Percentiles rank a stretch among this genome's conserved stretches.
phyloP scores from a whole-genome alignment of 805 yeast species.

The Myxozyma sirexii region DNA sequence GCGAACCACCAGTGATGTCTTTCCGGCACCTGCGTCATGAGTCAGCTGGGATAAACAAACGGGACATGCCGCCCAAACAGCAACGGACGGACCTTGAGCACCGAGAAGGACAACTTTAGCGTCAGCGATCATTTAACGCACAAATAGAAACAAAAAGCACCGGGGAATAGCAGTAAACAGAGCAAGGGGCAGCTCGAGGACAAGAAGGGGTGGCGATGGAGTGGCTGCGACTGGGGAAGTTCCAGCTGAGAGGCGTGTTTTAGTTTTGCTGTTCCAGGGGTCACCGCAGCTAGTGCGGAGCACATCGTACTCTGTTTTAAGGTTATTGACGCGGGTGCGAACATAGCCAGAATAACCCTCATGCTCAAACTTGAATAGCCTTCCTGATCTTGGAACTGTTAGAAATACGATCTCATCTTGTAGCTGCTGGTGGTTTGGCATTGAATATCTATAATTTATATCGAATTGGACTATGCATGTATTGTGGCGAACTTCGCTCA shows the following conservation, averaged over 20 bases:
- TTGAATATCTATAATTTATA: too few species aligned
- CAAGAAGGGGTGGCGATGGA: background rate
- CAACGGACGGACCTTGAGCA: slow-evolving; percentile 39
- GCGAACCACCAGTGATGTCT: slow-evolving; percentile 43
- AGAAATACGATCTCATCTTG: too few species aligned
- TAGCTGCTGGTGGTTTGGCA: too few species aligned
- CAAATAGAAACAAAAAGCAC: background rate
- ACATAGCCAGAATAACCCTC: background rate
- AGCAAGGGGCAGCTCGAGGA: background rate
- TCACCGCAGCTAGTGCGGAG: background rate
- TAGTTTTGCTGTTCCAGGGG: slow-evolving; percentile 1
- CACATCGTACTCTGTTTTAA: background rate
- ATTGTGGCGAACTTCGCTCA: too few species aligned
- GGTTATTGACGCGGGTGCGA: background rate
- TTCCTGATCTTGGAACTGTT: too few species aligned
- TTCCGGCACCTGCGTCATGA: slow-evolving; percentile 40
- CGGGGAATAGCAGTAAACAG: background rate
- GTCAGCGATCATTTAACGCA: slow-evolving; percentile 39
- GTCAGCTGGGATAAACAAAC: slow-evolving; percentile 13
- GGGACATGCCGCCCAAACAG: background rate
- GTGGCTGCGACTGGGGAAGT: background rate
- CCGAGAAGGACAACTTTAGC: slow-evolving; percentile 45
- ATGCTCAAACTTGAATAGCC: background rate
- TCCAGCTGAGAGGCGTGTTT: background rate
- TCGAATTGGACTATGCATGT: too few species aligned